Conservation (phyloP, 2,329 filamentous ascomycete species). For the Ophiosphaerella herpotricha region DNA sequence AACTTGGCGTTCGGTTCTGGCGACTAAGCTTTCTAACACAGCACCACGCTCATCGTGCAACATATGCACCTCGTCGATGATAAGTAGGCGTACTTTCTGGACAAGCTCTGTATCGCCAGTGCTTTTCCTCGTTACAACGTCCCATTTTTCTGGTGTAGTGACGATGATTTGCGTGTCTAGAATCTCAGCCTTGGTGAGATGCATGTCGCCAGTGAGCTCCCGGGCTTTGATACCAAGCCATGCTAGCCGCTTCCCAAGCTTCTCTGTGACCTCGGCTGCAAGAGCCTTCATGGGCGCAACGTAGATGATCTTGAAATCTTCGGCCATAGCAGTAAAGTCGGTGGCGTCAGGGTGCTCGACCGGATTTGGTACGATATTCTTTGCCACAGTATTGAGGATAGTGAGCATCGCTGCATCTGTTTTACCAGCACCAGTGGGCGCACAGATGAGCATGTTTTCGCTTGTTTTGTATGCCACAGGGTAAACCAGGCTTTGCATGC, state of each 20-base stretch:
- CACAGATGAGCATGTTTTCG: constrained; percentile 98
- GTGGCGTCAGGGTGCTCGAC: constrained; percentile 72
- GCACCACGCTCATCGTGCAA: constrained; percentile 96
- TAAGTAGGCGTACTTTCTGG: constrained; percentile 92
- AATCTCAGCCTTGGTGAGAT: constrained; percentile 95
- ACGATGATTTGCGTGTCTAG: constrained; percentile 97
- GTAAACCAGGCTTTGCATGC: constrained; percentile 97
- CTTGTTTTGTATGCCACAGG: constrained; percentile 93
- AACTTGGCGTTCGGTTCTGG: constrained; percentile 91
- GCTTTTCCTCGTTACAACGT: constrained; percentile 95
- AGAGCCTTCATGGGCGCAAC: constrained; percentile 99
- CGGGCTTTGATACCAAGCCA: constrained; percentile 93
- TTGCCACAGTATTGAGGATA: constrained; percentile 85
- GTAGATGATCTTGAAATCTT: constrained; percentile 98
- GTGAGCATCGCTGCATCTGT: constrained; percentile 98
- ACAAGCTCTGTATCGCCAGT: constrained; percentile 97
- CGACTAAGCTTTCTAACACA: constrained; percentile 93
- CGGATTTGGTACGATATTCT: constrained; percentile 81
- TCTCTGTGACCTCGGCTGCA: constrained; percentile 93
- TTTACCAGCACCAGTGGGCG: constrained; percentile 97
- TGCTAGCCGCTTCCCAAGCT: constrained; percentile 85
- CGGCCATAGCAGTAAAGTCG: constrained; percentile 79
- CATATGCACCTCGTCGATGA: constrained; percentile 99
- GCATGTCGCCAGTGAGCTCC: constrained; percentile 98
- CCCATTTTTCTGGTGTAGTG: constrained; percentile 99